phyloP scores from a whole-genome alignment of 305 asterid genomes.

The Andrographis paniculata region DNA sequence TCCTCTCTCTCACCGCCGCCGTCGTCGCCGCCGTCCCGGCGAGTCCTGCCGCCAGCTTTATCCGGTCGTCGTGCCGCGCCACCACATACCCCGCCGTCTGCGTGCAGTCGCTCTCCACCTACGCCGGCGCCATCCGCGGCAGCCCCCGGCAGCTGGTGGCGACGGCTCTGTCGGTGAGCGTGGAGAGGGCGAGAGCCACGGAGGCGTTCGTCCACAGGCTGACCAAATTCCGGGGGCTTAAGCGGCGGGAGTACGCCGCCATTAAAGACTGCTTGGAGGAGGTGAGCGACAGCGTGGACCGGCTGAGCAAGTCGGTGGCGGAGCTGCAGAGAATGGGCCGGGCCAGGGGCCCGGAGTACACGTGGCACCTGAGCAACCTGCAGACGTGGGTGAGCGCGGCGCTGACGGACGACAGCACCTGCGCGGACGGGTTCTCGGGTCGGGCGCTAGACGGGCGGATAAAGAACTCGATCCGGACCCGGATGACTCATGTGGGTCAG shows the following conservation, averaged over 20 bases:
- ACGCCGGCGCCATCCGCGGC: slow-evolving; percentile 37
- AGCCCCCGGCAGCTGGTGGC: slow-evolving; percentile 42
- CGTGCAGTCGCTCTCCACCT: slow-evolving; percentile 41
- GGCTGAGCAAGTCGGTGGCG: slow-evolving; percentile 33
- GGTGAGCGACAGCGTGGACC: slow-evolving; percentile 31
- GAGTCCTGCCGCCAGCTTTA: no score
- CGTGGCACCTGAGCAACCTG: slow-evolving; percentile 64
- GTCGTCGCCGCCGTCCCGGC: no score
- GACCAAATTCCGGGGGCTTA: slow-evolving; percentile 40
- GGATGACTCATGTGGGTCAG: slow-evolving; percentile 48
- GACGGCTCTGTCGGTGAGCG: slow-evolving; percentile 55
- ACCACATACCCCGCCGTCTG: slow-evolving; percentile 57
- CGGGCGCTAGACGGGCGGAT: slow-evolving; percentile 43
- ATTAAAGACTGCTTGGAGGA: slow-evolving; percentile 36
- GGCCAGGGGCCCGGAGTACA: slow-evolving; percentile 34
- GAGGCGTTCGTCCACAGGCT: slow-evolving; percentile 35
- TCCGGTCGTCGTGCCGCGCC: slow-evolving; percentile 41
- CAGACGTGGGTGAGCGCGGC: slow-evolving; percentile 97
- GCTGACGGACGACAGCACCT: slow-evolving; percentile 53
- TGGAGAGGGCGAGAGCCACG: slow-evolving; percentile 39
- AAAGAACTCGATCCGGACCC: slow-evolving; percentile 40
- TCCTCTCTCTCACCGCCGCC: no score
- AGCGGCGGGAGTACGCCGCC: slow-evolving; percentile 34
- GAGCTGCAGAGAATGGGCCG: slow-evolving; percentile 50
- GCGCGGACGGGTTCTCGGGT: slow-evolving; percentile 71